Conservation (phyloP, 306 rosid species). For the Delonix regia region DNA sequence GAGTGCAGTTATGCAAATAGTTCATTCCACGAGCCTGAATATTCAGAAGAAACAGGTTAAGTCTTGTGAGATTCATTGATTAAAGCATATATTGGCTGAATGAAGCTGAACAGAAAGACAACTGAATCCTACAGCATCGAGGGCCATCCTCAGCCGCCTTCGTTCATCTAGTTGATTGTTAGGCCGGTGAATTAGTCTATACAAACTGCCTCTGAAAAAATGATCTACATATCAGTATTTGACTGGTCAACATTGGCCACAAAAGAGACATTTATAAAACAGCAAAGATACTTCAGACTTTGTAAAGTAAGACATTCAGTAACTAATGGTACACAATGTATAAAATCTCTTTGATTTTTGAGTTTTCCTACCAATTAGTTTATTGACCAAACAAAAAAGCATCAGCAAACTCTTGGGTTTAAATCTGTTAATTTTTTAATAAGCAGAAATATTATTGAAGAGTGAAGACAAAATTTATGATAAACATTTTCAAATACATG, state of each 20-base stretch:
- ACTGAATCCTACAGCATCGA: conserved; percentile 78
- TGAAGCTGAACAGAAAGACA: conserved; percentile 35
- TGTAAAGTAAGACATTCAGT: neutral
- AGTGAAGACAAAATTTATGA: neutral
- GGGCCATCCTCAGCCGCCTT: conserved; percentile 95
- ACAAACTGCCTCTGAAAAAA: conserved; percentile 94
- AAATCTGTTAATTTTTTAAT: neutral
- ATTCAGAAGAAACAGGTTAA: conserved; percentile 32
- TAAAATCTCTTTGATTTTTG: neutral
- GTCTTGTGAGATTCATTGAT: conserved; percentile 27
- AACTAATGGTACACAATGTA: neutral
- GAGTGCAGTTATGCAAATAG: conserved; percentile 89
- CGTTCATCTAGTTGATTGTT: conserved; percentile 96
- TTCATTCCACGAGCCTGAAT: conserved; percentile 99
- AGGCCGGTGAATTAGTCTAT: conserved; percentile 95
- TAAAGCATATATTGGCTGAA: conserved; percentile 16
- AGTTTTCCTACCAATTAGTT: neutral
- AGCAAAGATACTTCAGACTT: neutral
- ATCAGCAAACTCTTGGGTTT: neutral
- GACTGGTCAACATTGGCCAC: conserved; percentile 28
- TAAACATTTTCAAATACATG: neutral
- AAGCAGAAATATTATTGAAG: neutral
- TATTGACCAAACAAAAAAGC: neutral
- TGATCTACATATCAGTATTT: conserved; percentile 44
- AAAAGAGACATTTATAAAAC: conserved; percentile 15